phyloP scores from a whole-genome alignment of 139 green algal genomes.

The Pseudopediastrum boryanum region DNA sequence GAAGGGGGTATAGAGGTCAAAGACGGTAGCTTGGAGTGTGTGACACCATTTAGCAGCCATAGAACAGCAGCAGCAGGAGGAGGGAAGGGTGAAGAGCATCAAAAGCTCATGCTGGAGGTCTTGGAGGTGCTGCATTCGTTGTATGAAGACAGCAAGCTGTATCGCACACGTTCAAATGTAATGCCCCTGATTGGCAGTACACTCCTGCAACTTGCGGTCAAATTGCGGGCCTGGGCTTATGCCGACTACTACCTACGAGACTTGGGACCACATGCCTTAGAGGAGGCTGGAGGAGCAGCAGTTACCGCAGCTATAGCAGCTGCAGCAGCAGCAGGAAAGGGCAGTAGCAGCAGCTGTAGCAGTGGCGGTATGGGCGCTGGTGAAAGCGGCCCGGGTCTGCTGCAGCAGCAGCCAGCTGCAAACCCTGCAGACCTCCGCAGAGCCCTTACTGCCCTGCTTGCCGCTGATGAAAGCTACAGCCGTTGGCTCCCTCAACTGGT shows the following conservation, averaged over 20 bases:
- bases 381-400: neutral
- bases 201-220: slow-evolving; percentile 41
- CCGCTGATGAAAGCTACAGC: slow-evolving; percentile 28
- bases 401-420: neutral
- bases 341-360: neutral
- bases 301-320: slow-evolving; percentile 17
- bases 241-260: slow-evolving; percentile 70
- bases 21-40: neutral
- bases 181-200: slow-evolving; percentile 57
- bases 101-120: slow-evolving; percentile 7
- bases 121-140: slow-evolving; percentile 71
- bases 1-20: neutral
- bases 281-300: neutral
- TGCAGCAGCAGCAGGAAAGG: neutral
- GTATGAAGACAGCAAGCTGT: slow-evolving; percentile 81
- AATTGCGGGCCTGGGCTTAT: slow-evolving; percentile 47
- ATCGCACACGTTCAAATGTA: slow-evolving; percentile 44
- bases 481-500: no score
- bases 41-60: neutral
- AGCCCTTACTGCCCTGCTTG: slow-evolving; percentile 17
- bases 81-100: neutral
- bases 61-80: slow-evolving; percentile 12
- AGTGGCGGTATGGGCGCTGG: neutral
- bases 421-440: neutral
- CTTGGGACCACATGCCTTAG: slow-evolving; percentile 38